phyloP scores from a whole-genome alignment of 768 basidiomycete genomes.

The Phylloporus arenicola region DNA sequence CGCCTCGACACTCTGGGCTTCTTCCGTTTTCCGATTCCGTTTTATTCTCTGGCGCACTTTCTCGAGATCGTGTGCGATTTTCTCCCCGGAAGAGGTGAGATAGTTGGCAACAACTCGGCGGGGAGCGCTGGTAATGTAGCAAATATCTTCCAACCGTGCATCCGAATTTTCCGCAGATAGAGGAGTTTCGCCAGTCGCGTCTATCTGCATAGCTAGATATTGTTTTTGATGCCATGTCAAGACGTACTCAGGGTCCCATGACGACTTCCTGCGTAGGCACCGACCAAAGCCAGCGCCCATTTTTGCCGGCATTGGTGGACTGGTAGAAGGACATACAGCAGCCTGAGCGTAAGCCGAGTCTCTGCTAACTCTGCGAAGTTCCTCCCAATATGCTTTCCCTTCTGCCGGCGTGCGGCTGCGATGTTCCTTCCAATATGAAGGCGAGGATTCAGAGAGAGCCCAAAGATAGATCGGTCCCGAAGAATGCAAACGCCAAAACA shows the following conservation, averaged over 20 bases:
- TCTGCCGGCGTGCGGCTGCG: background rate
- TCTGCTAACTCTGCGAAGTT: background rate
- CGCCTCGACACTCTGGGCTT: conserved; percentile 37
- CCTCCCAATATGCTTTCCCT: background rate
- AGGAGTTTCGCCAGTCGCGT: background rate
- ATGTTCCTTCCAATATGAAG: background rate
- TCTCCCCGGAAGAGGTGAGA: conserved; percentile 37
- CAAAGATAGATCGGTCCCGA: background rate
- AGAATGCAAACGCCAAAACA: background rate
- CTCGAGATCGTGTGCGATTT: conserved; percentile 39
- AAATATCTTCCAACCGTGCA: conserved; percentile 41
- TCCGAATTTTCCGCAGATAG: conserved; percentile 24
- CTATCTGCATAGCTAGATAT: background rate
- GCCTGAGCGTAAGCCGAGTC: background rate
- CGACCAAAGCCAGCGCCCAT: background rate
- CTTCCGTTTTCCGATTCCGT: conserved; percentile 24
- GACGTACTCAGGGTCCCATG: background rate
- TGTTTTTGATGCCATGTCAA: background rate
- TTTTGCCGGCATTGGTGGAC: background rate
- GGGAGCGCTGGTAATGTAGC: conserved; percentile 44
- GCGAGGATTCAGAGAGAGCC: background rate
- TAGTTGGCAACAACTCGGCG: conserved; percentile 40
- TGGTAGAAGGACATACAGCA: background rate
- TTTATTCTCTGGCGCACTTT: conserved; percentile 36
- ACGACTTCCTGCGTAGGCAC: background rate